Base-by-base conservation (phyloP, 1,139 yeast species). In the Hyphopichia khmerensis region DNA sequence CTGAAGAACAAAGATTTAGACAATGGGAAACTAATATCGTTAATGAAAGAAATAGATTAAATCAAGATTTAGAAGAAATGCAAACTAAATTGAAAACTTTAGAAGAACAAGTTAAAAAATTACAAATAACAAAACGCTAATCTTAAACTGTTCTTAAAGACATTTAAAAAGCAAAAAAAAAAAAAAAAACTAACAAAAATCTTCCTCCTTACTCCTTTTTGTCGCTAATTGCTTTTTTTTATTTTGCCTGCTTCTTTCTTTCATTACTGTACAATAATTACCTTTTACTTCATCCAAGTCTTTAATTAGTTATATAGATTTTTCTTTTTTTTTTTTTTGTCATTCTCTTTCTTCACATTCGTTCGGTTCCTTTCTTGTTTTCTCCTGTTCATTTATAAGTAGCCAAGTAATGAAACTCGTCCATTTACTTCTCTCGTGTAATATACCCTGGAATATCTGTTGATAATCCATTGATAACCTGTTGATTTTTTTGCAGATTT, bases 11-110 rank as follows among this genome's bases (percentile, higher is more conserved):
- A 59, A 80, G 99, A 62, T 95, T 93, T 71, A 85, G 96, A 73
- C 96, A 91, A 72, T 93, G 99, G 98, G 98, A 91, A 69, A 88
- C 90, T 54, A 91, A 91, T 62, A 88, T 93, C 55, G 95, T 90
- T 50, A 88, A 87, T 54, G 98, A 91, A 71, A 84, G 97, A 69
- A 89, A 90, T 67, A 82, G 96, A 64, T 79, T 95, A 64, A 93
- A 93, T 69, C 87, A 85, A 66, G 99, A 93, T 65, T 78, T 95
- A 59, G 97, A 91, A 58, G 90, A 87, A 54, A 80, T 93, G 69
- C 97, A 91, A 56, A 53, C 68, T 33, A 84, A 84, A 62, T 81
- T 84, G 58, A 85, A 84, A 62, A 65, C 77, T 43, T 70, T 86
- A 59, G 91, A 85, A 59, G 90, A 84, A 41, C 87, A 81, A 62